These are phyloP conservation scores for Leucogyrophana mollusca DNA, from an alignment of 768 basidiomycete genomes.

Conservation along the genomic window DNA sequence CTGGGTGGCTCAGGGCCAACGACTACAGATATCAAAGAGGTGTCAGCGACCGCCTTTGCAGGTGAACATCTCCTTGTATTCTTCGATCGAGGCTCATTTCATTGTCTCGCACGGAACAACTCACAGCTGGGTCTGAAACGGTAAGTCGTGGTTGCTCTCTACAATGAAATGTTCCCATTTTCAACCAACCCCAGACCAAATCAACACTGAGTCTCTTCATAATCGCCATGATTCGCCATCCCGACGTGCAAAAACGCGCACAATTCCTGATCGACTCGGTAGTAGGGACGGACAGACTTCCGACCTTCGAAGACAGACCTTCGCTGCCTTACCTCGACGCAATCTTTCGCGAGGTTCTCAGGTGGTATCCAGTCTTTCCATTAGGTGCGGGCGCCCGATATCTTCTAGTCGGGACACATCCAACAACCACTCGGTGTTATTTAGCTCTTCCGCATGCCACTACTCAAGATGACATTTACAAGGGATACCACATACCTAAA, in stretches of 20 bases:
- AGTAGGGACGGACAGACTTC: background rate
- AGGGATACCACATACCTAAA: background rate
- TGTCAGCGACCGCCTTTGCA: background rate
- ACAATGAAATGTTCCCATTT: background rate
- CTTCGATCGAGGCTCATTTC: background rate
- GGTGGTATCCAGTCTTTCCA: background rate
- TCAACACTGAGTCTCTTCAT: background rate
- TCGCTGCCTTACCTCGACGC: background rate
- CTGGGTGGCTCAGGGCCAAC: constrained; percentile 4
- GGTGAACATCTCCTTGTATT: background rate
- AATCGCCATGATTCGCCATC: background rate
- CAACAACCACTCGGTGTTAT: background rate
- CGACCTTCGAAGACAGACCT: background rate
- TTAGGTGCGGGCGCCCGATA: background rate
- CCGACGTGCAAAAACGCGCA: background rate
- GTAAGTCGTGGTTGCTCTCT: background rate
- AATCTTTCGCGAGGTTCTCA: background rate
- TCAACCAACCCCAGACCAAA: background rate
- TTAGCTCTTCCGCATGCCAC: background rate
- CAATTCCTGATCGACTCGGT: background rate
- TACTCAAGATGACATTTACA: background rate
- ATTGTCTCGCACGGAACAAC: background rate
- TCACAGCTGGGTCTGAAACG: background rate
- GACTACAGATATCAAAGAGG: background rate
- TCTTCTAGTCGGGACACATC: background rate